These are phyloP conservation scores for Sclerotinia borealis DNA, from an alignment of 2,329 filamentous ascomycete genomes.

Conservation along the genomic window DNA sequence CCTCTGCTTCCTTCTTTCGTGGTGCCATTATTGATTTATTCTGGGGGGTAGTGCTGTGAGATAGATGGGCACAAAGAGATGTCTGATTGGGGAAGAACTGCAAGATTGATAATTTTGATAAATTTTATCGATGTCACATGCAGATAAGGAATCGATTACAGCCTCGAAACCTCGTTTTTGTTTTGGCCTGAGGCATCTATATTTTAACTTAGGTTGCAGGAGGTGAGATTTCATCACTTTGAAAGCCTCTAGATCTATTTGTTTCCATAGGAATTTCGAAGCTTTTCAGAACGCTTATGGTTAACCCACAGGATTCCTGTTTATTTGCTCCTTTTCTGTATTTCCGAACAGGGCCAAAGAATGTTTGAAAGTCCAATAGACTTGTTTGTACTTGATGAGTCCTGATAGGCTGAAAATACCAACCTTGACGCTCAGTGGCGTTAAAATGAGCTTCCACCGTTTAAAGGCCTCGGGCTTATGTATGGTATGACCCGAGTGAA, in stretches of 20 bases:
- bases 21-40: constrained; percentile 20
- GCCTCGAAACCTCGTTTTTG: background rate
- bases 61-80: constrained; percentile 10
- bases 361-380: background rate
- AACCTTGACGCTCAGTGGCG: constrained; percentile 5
- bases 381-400: background rate
- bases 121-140: constrained; percentile 8
- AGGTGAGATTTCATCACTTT: background rate
- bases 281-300: background rate
- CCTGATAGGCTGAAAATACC: background rate
- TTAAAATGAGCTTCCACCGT: constrained; percentile 2
- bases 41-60: background rate
- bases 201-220: background rate
- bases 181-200: background rate
- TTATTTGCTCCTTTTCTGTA: background rate
- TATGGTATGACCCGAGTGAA: constrained; percentile 2
- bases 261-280: background rate
- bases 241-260: no score
- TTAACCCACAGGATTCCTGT: background rate
- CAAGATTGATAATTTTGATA: constrained; percentile 9
- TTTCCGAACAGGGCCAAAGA: background rate
- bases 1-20: constrained; percentile 20
- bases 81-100: background rate
- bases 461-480: background rate
- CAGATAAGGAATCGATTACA: background rate